Percentiles rank a stretch among this genome's conserved stretches.
Evolutionary conservation across 2,329 filamentous ascomycete genomes (phyloP).

Genomic region (Ophiosphaerella herpotricha): DNA sequence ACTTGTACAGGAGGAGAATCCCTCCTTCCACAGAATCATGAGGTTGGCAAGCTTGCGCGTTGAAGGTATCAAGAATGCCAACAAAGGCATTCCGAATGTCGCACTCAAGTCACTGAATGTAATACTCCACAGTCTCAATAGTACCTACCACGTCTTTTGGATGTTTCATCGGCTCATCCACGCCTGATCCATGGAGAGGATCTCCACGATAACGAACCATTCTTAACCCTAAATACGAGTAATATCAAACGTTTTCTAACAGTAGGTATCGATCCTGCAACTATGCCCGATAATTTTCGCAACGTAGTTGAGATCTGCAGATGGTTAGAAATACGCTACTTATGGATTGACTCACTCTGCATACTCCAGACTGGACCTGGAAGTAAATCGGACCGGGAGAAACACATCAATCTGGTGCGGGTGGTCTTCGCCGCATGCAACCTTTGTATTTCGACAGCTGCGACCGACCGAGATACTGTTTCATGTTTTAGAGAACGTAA

Average conservation of each 20-base stretch:
- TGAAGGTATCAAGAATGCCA: background rate
- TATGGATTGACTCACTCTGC: conserved; percentile 14
- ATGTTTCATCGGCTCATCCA: background rate
- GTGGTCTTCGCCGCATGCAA: background rate
- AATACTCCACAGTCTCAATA: background rate
- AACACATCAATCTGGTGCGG: conserved; percentile 3
- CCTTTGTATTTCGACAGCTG: conserved; percentile 2
- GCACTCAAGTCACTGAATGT: background rate
- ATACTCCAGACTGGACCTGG: conserved; percentile 9
- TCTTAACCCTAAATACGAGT: background rate
- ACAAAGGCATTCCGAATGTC: background rate
- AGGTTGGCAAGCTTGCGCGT: background rate
- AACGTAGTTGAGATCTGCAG: background rate
- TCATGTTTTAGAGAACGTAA: conserved; percentile 1
- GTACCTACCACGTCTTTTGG: background rate
- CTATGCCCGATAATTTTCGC: conserved; percentile 2
- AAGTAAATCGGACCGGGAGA: conserved; percentile 2
- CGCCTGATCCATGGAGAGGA: background rate
- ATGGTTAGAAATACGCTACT: conserved; percentile 1
- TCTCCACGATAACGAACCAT: background rate
- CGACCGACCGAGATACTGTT: background rate
- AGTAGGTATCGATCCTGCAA: background rate
- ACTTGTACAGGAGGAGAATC: background rate
- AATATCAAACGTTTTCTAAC: background rate
- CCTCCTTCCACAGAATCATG: background rate